Base-by-base conservation (phyloP, 108 stramenopile species). In the Skeletonema grethae region DNA sequence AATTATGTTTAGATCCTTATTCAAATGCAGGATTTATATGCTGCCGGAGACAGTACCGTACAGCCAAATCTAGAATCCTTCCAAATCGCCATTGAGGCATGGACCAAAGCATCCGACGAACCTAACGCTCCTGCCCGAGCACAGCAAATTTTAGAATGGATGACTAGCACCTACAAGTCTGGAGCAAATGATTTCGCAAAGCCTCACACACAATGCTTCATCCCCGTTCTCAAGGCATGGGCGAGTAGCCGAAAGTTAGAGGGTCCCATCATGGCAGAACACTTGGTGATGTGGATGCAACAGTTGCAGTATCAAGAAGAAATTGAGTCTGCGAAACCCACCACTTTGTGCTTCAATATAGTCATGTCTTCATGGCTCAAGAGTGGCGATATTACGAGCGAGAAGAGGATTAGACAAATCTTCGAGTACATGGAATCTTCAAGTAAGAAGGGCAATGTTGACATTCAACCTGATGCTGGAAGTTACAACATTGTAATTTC, bases 171-270 rank as follows among this genome's bases (percentile, higher is more conserved):
- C 6, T 82, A 84, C 70, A 31, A 75, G n/a, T 38, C 57, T 8
- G 73, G 67, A 13, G 63, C 67, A 32, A 91, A 91, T 63, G 80
- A 82, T 11, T 32, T 69, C 13, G 87, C 85, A 0, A 41, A 56
- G 32, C 88, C 93, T 0, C 73, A 88, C 32, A 66, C 84, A 7
- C 77, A 84, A 10, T 91, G 87, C 57, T 91, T 87, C 65, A 79
- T 84, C 43, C 80, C 82, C 56, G 88, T 90, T 7, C 61, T 94
- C 62, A 84, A 89, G 57, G 57, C 71, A 12, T 90, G 87, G 87
- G 81, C 88, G 10, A 34, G 62, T 2, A 84, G 75, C 53, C 64
- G 70, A n/a, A 75, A 82, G 16, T 45, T 78, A 22, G 74, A 90
- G 50, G 87, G 87, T 9, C 87, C 88, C 25, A 72, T 71, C 22